Conservation (phyloP, 441 rosid species). For the Gossypium davidsonii region DNA sequence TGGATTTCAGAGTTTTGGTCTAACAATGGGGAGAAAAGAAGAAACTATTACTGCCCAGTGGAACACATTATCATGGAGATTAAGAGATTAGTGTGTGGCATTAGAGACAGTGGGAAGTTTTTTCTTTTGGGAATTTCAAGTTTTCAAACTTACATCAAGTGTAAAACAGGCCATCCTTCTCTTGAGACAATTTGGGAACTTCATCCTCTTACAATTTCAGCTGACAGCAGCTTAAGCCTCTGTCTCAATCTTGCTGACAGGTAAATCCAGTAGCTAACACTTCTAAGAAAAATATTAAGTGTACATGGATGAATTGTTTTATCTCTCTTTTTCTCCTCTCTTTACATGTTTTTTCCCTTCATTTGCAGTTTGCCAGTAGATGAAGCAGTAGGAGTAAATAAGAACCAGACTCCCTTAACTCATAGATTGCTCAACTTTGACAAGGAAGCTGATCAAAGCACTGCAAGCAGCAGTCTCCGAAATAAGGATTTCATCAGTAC, state of each 20-base stretch:
- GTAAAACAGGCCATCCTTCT: conserved; percentile 53
- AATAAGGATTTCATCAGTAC: conserved; percentile 17
- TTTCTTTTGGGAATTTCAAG: conserved; percentile 55
- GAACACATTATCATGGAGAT: conserved; percentile 54
- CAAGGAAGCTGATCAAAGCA: conserved; percentile 25
- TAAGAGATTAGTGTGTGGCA: conserved; percentile 39
- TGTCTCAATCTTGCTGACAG: conserved; percentile 45
- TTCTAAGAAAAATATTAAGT: no score
- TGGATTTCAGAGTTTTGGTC: conserved; percentile 61
- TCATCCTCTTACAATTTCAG: conserved; percentile 43
- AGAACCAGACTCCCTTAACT: conserved; percentile 18
- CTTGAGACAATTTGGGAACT: conserved; percentile 58
- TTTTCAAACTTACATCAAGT: conserved; percentile 47
- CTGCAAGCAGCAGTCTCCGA: conserved; percentile 9
- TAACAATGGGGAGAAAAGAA: conserved; percentile 37
- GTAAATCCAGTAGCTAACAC: conserved; percentile 19
- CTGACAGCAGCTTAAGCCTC: conserved; percentile 45
- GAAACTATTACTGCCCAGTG: conserved; percentile 31
- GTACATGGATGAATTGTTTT: neutral
- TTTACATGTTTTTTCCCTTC: neutral
- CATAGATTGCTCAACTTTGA: conserved; percentile 27
- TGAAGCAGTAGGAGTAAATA: conserved; percentile 22
- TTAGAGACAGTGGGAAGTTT: conserved; percentile 31
- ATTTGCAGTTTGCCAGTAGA: conserved; percentile 22
- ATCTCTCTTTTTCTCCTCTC: neutral